Evolutionary conservation across 352 stramenopile species (phyloP), one percentile per base, ranked within the genome.

Genomic region (Pythium aphanidermatum): DNA sequence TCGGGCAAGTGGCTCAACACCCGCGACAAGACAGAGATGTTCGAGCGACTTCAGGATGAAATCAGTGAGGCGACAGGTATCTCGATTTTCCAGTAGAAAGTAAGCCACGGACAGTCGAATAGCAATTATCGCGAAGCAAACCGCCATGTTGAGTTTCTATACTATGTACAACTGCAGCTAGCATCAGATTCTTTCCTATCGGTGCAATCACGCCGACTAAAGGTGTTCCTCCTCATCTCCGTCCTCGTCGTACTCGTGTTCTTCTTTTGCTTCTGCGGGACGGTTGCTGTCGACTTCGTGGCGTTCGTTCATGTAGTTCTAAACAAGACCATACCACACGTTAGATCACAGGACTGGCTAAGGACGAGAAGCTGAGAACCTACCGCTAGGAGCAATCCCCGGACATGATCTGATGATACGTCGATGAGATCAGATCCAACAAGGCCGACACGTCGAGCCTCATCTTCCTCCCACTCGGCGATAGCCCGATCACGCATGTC

Each of bases 1-100:
- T 73, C 58, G 12, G 65, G 69, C 24, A 74, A 73, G 41, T 96
- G 86, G 86, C 42, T 85, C 42, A 94, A 92, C 66, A 93, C 79
- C 38, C 67, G 76, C 28, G 84, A 94, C 43, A 74, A 60, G 33
- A 70, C 70, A 12, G 83, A 95, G 56, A 51, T 95, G 23, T 65
- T 83, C 54, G 58, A 79, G 43, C 55, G 87, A 23, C 59, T 95
- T 48, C 69, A 78, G 17, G 55, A 72, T 8, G 83, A 95, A 57
- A 88, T 95, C 52, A 48, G 79, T 8, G 75, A 91, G 10, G 63
- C 68, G 41, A 87, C 80, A 29, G 83, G 83, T 50, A 88, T 92
- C 39, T 69, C 83, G 39, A 89, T 93, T 38, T 85, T 81, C 59
- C 65, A 68, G 19, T 88, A 58, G n/a, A n/a, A n/a, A n/a, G 29